These are phyloP conservation scores for Myotisia sp. DNA, from an alignment of 2,329 filamentous ascomycete genomes.

Conservation along the genomic window DNA sequence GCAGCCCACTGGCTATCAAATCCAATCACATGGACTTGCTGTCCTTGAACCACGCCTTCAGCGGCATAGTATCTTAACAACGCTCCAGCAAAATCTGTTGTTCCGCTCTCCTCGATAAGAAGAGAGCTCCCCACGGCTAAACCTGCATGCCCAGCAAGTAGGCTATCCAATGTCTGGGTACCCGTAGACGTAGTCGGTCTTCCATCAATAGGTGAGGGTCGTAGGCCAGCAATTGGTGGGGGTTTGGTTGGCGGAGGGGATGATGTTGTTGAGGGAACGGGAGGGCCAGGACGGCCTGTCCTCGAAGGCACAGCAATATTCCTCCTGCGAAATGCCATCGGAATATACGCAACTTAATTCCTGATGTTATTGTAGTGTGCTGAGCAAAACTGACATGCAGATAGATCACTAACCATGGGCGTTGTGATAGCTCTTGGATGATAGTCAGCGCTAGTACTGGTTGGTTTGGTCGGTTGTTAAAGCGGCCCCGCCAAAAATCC, in stretches of 20 bases:
- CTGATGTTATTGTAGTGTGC: not conserved
- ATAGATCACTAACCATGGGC: too few species aligned
- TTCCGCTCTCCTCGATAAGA: slow-evolving; percentile 74
- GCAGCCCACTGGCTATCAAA: slow-evolving; percentile 65
- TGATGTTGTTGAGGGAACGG: slow-evolving; percentile 11
- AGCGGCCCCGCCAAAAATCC: slow-evolving; percentile 2
- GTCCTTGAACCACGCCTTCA: slow-evolving; percentile 82
- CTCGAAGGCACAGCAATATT: slow-evolving; percentile 43
- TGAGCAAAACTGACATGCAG: too few species aligned
- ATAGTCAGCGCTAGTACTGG: not conserved
- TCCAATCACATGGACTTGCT: slow-evolving; percentile 74
- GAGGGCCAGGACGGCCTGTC: slow-evolving; percentile 18
- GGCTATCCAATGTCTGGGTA: slow-evolving; percentile 66
- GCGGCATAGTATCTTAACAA: slow-evolving; percentile 80
- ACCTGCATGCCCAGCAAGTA: slow-evolving; percentile 76
- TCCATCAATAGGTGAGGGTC: slow-evolving; percentile 80
- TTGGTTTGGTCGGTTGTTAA: not conserved
- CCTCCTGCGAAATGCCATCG: slow-evolving; percentile 55
- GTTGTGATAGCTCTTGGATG: too few species aligned
- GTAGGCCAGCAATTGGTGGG: slow-evolving; percentile 40
- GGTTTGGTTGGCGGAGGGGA: slow-evolving; percentile 15
- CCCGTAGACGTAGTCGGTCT: slow-evolving; percentile 83
- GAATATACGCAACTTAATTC: slow-evolving; percentile 3
- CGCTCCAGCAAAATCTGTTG: slow-evolving; percentile 81
- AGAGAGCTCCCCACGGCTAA: slow-evolving; percentile 68